Evolutionary conservation across 2,329 filamentous ascomycete genomes (phyloP), one percentile per base, ranked within the genome.

Genomic region (Sporothrix humicola): DNA sequence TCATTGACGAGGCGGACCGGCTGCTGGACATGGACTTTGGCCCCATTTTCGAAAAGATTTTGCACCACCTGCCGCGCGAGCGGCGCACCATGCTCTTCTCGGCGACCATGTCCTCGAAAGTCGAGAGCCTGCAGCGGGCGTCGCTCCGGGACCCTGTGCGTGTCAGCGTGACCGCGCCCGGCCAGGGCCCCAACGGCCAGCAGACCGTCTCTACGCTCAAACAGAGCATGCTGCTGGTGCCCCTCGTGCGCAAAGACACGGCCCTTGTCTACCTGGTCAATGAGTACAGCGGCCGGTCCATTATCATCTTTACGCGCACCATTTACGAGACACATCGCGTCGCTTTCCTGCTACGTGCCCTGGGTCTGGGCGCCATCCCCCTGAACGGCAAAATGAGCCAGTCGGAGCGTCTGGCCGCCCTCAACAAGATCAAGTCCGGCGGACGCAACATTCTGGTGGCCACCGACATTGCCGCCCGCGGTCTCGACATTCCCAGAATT

Each of bases 1-100:
- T 98, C 75, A 94, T 98, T 89, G 95, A 98, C 79, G 95, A 98
- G 83, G 95, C 95, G 31, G 95, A 98, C 81, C 87, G 95, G 74
- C 87, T 98, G 10, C 88, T 98, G 1, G 96, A 99, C 73, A 75
- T 78, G 74, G 77, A 78, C 71, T 78, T 78, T 72, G 77, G 77
- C 1, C 75, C 74, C 8, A 61, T 75, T 9, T 63, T 78, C 12
- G 75, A 97, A 82, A 97, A 97, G 83, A 94, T 98, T 71, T 87
- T 98, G 65, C 94, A 95, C 81, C 93, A 97, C 23, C 84, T 97
- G 9, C 94, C 94, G 0, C 86, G 90, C 56, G 91, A 94, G 79
- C 85, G 91, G 54, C 88, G 91, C 56, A 98, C 96, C 0, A 96
- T 92, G 79, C 91, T 99, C n/a, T 78, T 78, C 66, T 78, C 77